phyloP scores from a whole-genome alignment of 768 basidiomycete species.

The Pluteus cervinus region DNA sequence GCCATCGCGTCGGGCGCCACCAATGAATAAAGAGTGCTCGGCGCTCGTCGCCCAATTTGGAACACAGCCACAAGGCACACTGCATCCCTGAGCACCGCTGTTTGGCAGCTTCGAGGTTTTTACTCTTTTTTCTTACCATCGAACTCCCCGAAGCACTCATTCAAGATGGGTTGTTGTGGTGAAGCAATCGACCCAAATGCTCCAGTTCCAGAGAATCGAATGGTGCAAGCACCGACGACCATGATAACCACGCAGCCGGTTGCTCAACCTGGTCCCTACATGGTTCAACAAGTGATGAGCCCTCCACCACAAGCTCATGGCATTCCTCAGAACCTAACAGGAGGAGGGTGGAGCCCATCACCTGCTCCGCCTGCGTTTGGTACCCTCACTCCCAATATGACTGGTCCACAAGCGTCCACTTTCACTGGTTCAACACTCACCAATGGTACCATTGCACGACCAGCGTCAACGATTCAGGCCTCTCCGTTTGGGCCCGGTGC shows the following conservation, averaged over 20 bases:
- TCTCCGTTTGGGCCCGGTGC: conserved; percentile 17
- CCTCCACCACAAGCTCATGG: conserved; percentile 17
- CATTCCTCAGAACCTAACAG: conserved; percentile 12
- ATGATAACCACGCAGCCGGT: conserved; percentile 47
- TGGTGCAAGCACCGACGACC: conserved; percentile 17
- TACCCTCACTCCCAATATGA: conserved; percentile 9
- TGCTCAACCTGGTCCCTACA: conserved; percentile 28
- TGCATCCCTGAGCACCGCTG: conserved; percentile 3
- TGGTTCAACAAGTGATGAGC: conserved; percentile 12
- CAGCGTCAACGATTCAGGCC: conserved; percentile 18
- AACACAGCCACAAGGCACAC: conserved; percentile 25
- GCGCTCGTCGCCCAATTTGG: conserved; percentile 5
- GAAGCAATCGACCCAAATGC: conserved; percentile 27
- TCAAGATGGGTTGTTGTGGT: conserved; percentile 67
- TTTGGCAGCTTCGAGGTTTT: conserved; percentile 1
- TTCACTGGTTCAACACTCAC: conserved; percentile 13
- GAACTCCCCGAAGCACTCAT: conserved; percentile 6
- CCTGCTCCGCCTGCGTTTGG: conserved; percentile 33
- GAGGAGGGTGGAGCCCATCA: conserved; percentile 26
- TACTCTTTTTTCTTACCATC: conserved; percentile 2
- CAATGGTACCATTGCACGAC: too few species aligned
- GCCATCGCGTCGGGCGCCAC: too few species aligned
- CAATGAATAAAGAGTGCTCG: neutral
- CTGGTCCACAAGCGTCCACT: conserved; percentile 4
- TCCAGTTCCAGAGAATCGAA: conserved; percentile 24